A percentile compares a stretch with the other conserved stretches of the same genome.
These are phyloP conservation scores for Mycotypha africana DNA, from an alignment of 371 early-diverging fungal genomes.

Conservation along the genomic window DNA sequence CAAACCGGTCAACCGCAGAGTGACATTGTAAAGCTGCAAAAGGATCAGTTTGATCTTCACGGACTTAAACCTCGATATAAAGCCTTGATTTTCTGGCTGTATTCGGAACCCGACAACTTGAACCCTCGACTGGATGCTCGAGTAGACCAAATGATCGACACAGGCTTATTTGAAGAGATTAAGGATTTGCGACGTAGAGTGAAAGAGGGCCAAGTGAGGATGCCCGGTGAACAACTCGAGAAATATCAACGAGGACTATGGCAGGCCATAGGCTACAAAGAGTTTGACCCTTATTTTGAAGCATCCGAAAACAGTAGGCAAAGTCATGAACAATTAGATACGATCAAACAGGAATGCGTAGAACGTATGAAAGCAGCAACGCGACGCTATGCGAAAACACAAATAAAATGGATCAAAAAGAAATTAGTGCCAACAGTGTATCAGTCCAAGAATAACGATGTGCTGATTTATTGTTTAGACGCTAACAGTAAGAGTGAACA, in stretches of 20 bases:
- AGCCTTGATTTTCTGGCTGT: conserved; percentile 84
- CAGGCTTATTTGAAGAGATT: conserved; percentile 82
- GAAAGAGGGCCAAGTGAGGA: conserved; percentile 34
- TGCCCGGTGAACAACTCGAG: conserved; percentile 40
- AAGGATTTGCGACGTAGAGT: conserved; percentile 55
- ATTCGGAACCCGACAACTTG: conserved; percentile 62
- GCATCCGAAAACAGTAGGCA: conserved; percentile 33
- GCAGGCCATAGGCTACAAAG: conserved; percentile 87
- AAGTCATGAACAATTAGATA: conserved; percentile 25
- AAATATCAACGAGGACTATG: conserved; percentile 73
- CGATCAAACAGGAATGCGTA: conserved; percentile 49
- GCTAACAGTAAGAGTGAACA: conserved; percentile 55
- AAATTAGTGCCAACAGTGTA: conserved; percentile 61
- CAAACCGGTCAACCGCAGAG: conserved; percentile 74
- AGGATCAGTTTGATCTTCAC: conserved; percentile 31
- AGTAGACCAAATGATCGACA: conserved; percentile 83
- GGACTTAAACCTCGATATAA: conserved; percentile 29
- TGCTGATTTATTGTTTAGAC: conserved; percentile 70
- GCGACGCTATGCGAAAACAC: conserved; percentile 83
- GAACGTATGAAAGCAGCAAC: conserved; percentile 85
- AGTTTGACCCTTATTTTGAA: conserved; percentile 69
- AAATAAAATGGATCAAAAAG: conserved; percentile 88
- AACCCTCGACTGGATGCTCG: conserved; percentile 77
- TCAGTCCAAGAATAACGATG: conserved; percentile 19
- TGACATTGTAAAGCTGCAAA: conserved; percentile 60